Base-by-base conservation (phyloP, 2,329 filamentous ascomycete genomes). In the Elsinoe perseae region DNA sequence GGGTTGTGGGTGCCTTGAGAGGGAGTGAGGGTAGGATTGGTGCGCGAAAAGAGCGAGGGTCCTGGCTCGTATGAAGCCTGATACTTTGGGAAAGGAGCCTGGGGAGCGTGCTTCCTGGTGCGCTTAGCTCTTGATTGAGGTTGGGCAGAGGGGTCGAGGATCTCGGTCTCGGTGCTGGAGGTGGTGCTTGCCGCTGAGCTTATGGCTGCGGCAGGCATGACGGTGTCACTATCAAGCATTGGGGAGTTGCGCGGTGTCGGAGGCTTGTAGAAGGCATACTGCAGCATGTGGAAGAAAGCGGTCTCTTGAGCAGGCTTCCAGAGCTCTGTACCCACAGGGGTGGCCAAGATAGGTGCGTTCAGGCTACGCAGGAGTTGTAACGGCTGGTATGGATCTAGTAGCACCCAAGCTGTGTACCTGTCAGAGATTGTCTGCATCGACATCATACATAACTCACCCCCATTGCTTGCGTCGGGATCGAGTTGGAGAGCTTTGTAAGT, bases 351-450 rank as follows among this genome's bases (percentile, higher is more conserved):
- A 7, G 48, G 14, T 2, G 8, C 18, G 18, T 10, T 3, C 3
- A 52, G n/a, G 16, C 28, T n/a, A 28, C 48, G 28, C 2, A 52
- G 48, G 9, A 52, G 16, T 3, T 52, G 48, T 40, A 56, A 62
- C 54, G 60, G 59, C 25, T 50, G 59, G 25, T 57, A 40, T 1
- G 60, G 59, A 32, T 66, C 63, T 50, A 64, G 64, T 42, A 66
- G 63, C 18, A 64, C 60, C 63, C 62, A 64, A 38, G 64, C 64
- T 64, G 55, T 38, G n/a, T 30, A 34, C 20, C n/a, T 38, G 10
- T 48, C 40, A 44, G 40, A n/a, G n/a, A n/a, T n/a, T n/a, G n/a
- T n/a, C n/a, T n/a, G n/a, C n/a, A n/a, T n/a, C n/a, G n/a, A n/a
- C n/a, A n/a, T n/a, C n/a, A n/a, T n/a, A n/a, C n/a, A n/a, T n/a